These are phyloP conservation scores for Cryptococcus maquisensis DNA, from an alignment of 1,284 basidiomycete species.

Conservation along the genomic window DNA sequence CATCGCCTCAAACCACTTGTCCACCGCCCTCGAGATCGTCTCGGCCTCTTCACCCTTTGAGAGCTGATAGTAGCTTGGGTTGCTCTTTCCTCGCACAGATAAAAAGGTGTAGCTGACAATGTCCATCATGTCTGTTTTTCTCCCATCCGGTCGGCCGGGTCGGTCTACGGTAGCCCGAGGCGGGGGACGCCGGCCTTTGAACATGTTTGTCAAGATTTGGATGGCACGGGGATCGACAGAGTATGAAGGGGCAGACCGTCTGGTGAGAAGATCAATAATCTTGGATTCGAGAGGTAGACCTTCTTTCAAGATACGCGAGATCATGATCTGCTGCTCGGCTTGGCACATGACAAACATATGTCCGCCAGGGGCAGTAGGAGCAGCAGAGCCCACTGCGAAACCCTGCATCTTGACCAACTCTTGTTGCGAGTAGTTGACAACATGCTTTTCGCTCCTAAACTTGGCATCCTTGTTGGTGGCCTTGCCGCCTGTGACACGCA, in stretches of 20 bases:
- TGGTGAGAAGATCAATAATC: slow-evolving; percentile 50
- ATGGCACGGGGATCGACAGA: slow-evolving; percentile 3
- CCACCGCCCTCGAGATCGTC: slow-evolving; percentile 66
- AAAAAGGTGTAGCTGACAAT: slow-evolving; percentile 78
- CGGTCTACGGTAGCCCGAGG: slow-evolving; percentile 18
- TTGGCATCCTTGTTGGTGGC: slow-evolving; percentile 13
- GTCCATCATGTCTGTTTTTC: slow-evolving; percentile 70
- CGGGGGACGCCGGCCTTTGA: background rate
- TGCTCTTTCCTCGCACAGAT: slow-evolving; percentile 64
- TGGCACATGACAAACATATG: slow-evolving; percentile 84
- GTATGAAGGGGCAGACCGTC: slow-evolving; percentile 6
- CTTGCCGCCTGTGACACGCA: slow-evolving; percentile 48
- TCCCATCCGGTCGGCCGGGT: slow-evolving; percentile 45
- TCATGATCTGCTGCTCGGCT: slow-evolving; percentile 70
- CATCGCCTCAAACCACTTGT: slow-evolving; percentile 46
- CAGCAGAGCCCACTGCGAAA: slow-evolving; percentile 57
- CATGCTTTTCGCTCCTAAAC: slow-evolving; percentile 57
- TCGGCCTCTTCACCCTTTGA: slow-evolving; percentile 51
- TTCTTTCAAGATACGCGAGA: slow-evolving; percentile 73
- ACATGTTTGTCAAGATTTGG: background rate
- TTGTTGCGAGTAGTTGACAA: slow-evolving; percentile 71
- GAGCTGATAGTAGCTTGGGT: slow-evolving; percentile 82
- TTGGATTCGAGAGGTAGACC: slow-evolving; percentile 86
- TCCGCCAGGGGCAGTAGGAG: slow-evolving; percentile 49
- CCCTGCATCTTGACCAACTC: slow-evolving; percentile 92